Evolutionary conservation across 2,329 filamentous ascomycete genomes (phyloP).

Genomic region (Endothia cerciana): DNA sequence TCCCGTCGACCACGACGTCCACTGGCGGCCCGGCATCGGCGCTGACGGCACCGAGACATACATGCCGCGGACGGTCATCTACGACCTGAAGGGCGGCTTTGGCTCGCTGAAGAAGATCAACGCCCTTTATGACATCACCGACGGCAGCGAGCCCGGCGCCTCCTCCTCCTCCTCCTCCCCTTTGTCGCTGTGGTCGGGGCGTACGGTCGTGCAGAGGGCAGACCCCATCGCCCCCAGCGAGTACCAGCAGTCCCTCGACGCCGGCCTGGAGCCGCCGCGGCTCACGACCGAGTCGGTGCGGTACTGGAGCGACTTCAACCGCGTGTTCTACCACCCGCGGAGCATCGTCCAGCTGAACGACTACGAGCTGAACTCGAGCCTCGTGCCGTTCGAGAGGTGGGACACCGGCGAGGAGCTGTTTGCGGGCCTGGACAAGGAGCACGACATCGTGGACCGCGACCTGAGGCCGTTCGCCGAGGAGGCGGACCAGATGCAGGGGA

Average conservation of each 20-base stretch:
- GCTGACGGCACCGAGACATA: slow-evolving; percentile 88
- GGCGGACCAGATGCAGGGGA: slow-evolving; percentile 86
- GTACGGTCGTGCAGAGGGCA: slow-evolving; percentile 70
- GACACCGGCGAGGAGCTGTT: slow-evolving; percentile 76
- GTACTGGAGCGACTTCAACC: slow-evolving; percentile 96
- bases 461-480: slow-evolving; percentile 88
- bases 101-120: slow-evolving; percentile 87
- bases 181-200: slow-evolving; percentile 54
- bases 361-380: slow-evolving; percentile 78
- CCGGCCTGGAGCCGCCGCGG: slow-evolving; percentile 64
- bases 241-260: slow-evolving; percentile 81
- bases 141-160: slow-evolving; percentile 32
- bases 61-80: slow-evolving; percentile 87
- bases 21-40: slow-evolving; percentile 83
- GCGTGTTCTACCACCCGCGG: slow-evolving; percentile 85
- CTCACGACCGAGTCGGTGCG: slow-evolving; percentile 75
- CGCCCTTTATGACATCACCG: slow-evolving; percentile 73
- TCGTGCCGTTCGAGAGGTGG: slow-evolving; percentile 84
- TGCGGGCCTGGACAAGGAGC: slow-evolving; percentile 71
- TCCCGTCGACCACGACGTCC: slow-evolving; percentile 79
- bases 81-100: slow-evolving; percentile 93
- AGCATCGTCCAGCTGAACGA: slow-evolving; percentile 88
- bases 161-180: slow-evolving; percentile 35
- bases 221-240: slow-evolving; percentile 68
- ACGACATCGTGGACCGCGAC: slow-evolving; percentile 90